A percentile compares a stretch with the other conserved stretches of the same genome.
Evolutionary conservation across 148 eudicot genomes (phyloP).

Genomic region (Camellia lanceoleosa): DNA sequence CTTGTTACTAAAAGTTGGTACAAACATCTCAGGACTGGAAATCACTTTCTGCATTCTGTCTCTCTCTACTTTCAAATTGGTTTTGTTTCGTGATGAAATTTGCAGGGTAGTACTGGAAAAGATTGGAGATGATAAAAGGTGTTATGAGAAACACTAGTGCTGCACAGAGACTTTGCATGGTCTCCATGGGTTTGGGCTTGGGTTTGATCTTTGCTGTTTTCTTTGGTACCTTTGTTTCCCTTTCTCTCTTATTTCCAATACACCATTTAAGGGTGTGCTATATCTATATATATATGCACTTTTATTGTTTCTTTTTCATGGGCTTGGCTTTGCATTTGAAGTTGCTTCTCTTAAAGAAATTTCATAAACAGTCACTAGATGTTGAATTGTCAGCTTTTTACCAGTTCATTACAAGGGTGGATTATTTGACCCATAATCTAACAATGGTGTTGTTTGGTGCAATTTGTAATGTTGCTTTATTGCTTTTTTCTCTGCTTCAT

Average conservation of each 20-base stretch:
- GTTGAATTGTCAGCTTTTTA: too few species aligned
- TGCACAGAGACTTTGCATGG: not conserved
- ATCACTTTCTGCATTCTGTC: not conserved
- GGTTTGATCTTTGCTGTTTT: conserved; percentile 18
- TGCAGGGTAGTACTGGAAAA: not conserved
- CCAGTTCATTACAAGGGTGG: too few species aligned
- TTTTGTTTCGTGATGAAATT: not conserved
- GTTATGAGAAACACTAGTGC: not conserved
- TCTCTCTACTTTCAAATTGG: not conserved
- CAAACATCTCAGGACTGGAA: not conserved
- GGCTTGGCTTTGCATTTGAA: not conserved
- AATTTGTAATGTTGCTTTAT: too few species aligned
- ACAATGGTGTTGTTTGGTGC: too few species aligned
- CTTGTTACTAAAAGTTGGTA: not conserved
- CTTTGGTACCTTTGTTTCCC: conserved; percentile 11
- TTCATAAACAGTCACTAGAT: too few species aligned
- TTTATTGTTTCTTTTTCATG: too few species aligned
- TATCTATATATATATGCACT: not conserved
- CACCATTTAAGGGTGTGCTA: not conserved
- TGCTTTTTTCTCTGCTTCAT: too few species aligned
- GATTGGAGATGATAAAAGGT: not conserved
- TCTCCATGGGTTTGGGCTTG: conserved; percentile 1
- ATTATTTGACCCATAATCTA: too few species aligned
- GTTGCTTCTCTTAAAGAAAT: too few species aligned
- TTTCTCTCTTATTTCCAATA: conserved; percentile 1